Evolutionary conservation across 2,329 filamentous ascomycete species (phyloP), one percentile per base, ranked within the genome.

Genomic region (Diplodia scrobiculata): DNA sequence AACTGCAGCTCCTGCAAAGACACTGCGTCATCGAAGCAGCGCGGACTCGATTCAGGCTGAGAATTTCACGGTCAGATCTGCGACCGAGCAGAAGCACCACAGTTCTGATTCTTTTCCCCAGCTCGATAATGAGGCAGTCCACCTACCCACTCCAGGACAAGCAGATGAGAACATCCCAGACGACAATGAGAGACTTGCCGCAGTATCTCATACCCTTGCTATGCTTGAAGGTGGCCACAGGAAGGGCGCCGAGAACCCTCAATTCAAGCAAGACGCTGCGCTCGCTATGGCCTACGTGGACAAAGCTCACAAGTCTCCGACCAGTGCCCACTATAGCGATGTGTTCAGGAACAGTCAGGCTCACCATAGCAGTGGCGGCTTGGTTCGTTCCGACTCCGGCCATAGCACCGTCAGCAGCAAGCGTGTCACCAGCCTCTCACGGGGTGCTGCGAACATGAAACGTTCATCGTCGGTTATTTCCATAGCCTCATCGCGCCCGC

Each of bases 41-140:
- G 29, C 27, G n/a, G 58, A 36, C 11, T 62, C 58, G 5, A 62
- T 62, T 11, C 58, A 62, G 29, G 58, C 58, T 13, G 58, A 62
- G 29, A 50, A 45, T 5, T 62, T 62, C 19, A 62, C 45, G 9
- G 58, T 62, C 21, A n/a, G 13, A 27, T 50, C 58, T n/a, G 7
- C 27, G 3, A 10, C 11, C 5, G 45, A 62, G 11, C 27, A 19
- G 27, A 50, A 50, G 19, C 27, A 50, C 19, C 10, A 3, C n/a
- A 62, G 58, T 19, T 10, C 21, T 27, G 27, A 29, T 21, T 36
- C 45, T 36, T 50, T 19, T 13, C 27, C 6, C 7, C 29, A 9
- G 17, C 13, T 27, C 3, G 25, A 32, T 5, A 11, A 27, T 27
- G 55, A 48, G 5, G 32, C 55, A 5, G 19, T 27, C 17, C 53